Conservation (phyloP, 768 basidiomycete genomes). For the Amanita exitialis region DNA sequence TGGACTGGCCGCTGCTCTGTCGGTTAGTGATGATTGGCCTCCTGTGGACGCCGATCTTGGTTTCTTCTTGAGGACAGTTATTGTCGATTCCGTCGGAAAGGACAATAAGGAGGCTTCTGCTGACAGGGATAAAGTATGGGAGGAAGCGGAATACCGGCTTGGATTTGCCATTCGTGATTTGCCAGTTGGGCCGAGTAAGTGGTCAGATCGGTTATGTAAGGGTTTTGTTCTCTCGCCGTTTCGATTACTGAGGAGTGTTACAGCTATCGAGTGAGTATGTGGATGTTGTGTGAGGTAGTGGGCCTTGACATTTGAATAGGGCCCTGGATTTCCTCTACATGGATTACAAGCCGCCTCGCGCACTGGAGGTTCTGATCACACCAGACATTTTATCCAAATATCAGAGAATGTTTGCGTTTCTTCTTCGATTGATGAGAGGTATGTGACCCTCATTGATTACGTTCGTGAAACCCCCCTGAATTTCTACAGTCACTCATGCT, state of each 20-base stretch:
- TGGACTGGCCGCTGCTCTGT: constrained; percentile 64
- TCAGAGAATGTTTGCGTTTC: constrained; percentile 72
- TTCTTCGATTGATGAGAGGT: constrained; percentile 76
- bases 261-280: constrained; percentile 32
- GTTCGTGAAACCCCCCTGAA: constrained; percentile 2
- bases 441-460: constrained; percentile 6
- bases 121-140: constrained; percentile 22
- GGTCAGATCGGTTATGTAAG: constrained; percentile 78
- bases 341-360: constrained; percentile 81
- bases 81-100: constrained; percentile 66
- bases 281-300: background rate
- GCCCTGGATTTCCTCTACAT: constrained; percentile 87
- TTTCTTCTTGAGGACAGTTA: constrained; percentile 74
- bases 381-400: constrained; percentile 72
- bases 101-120: constrained; percentile 13
- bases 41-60: constrained; percentile 80
- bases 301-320: constrained; percentile 25
- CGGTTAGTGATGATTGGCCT: constrained; percentile 74
- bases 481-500: constrained; percentile 52
- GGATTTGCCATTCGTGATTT: constrained; percentile 81
- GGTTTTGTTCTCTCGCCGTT: constrained; percentile 11
- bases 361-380: constrained; percentile 66
- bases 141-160: constrained; percentile 66
- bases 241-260: constrained; percentile 17
- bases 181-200: constrained; percentile 51